Evolutionary conservation across 1,284 basidiomycete genomes (phyloP).

Genomic region (Rugosomyces carneus): DNA sequence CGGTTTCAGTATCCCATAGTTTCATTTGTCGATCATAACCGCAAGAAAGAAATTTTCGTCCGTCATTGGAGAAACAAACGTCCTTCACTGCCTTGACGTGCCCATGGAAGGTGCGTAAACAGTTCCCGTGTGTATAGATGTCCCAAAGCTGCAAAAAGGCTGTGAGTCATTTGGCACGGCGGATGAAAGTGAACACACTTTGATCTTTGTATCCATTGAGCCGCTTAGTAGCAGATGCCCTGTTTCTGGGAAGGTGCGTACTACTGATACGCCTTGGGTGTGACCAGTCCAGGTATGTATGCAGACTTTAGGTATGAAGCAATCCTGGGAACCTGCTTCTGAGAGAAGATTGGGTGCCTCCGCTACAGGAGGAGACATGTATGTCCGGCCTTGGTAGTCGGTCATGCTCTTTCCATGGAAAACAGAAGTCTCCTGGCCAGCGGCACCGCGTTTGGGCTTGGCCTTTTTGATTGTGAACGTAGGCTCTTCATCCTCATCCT

Average conservation of each 20-base stretch:
- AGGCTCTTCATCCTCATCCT: constrained; percentile 64
- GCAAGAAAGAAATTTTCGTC: constrained; percentile 85
- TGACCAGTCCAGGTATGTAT: constrained; percentile 99
- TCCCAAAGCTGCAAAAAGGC: constrained; percentile 80
- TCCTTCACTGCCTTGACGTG: constrained; percentile 97
- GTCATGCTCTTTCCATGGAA: constrained; percentile 97
- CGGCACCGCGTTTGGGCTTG: constrained; percentile 73
- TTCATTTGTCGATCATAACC: constrained; percentile 97
- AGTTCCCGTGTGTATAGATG: constrained; percentile 94
- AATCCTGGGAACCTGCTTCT: constrained; percentile 83
- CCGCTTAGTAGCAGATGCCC: constrained; percentile 92
- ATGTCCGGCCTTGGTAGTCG: constrained; percentile 98
- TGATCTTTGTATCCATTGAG: constrained; percentile 98
- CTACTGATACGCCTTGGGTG: constrained; percentile 92
- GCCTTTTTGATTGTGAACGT: constrained; percentile 57
- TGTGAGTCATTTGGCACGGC: not conserved
- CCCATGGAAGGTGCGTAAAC: constrained; percentile 94
- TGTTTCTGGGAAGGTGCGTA: constrained; percentile 88
- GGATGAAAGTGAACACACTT: constrained; percentile 43
- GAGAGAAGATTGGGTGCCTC: constrained; percentile 75
- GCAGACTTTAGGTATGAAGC: constrained; percentile 92
- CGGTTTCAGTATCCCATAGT: constrained; percentile 99
- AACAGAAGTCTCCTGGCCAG: constrained; percentile 85
- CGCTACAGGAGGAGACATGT: constrained; percentile 88
- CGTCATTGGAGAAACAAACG: constrained; percentile 91